A percentile compares a stretch with the other conserved stretches of the same genome.
Conservation (phyloP, 768 basidiomycete species). For the Russula sp. region DNA sequence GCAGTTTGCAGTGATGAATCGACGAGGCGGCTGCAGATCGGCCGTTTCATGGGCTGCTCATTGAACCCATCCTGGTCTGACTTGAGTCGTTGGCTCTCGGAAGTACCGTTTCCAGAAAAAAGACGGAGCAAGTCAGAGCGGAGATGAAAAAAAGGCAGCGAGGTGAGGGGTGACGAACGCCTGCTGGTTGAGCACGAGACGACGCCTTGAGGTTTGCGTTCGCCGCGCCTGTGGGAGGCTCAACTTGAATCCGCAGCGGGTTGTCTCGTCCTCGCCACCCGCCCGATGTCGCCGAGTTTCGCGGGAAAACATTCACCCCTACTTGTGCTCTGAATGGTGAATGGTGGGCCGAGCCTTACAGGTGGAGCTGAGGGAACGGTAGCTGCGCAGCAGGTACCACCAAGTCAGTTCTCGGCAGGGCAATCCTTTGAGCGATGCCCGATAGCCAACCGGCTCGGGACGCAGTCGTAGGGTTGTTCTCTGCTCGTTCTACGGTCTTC, state of each 20-base stretch:
- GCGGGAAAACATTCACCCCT: neutral
- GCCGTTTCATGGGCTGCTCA: no score
- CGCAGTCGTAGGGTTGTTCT: neutral
- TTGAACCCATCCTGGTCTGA: neutral
- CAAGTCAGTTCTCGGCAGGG: neutral
- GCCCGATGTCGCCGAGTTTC: neutral
- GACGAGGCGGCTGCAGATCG: slow-evolving; percentile 8
- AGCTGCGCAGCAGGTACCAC: neutral
- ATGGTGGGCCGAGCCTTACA: neutral
- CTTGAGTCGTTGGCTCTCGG: slow-evolving; percentile 12
- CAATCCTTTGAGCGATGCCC: neutral
- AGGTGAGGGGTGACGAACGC: slow-evolving; percentile 7
- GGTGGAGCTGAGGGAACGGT: neutral
- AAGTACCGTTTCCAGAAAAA: slow-evolving; percentile 13
- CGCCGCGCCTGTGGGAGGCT: slow-evolving; percentile 5
- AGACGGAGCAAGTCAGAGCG: slow-evolving; percentile 11
- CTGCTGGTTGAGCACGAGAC: slow-evolving; percentile 13
- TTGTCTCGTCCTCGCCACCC: neutral
- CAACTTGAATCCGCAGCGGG: neutral
- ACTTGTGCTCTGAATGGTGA: neutral
- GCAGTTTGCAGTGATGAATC: neutral
- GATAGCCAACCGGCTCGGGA: neutral
- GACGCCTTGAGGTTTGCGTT: slow-evolving; percentile 25
- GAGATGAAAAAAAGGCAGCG: slow-evolving; percentile 24
- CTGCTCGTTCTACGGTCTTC: slow-evolving; percentile 5